Evolutionary conservation across 164 flowering plant species (phyloP), one percentile per base, ranked within the genome.

Genomic region (Nelumbo lutea): DNA sequence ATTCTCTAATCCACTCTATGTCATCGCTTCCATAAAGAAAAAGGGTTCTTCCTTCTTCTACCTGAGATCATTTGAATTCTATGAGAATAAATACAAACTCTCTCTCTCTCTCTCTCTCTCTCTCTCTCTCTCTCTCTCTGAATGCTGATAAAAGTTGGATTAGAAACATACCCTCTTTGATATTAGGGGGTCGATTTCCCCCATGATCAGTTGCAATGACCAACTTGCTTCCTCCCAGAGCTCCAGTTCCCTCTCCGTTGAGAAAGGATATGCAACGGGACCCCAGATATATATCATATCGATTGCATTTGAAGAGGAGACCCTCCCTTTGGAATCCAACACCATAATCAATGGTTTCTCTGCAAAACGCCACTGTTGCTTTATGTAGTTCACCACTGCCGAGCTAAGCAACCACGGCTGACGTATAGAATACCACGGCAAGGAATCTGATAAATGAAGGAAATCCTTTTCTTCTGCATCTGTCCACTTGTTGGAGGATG

Each of bases 261-360:
- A 85, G 75, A 89, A 90, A 39, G 95, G 98, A 68, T 75, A 87
- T 13, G 91, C 96, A 71, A 46, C 66, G n/a, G 79, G 61, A 9
- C 96, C 96, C 98, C 98, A 90, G 7, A 89, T 81, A 53, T 76
- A 58, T 50, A 82, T 76, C 93, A 90, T 86, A 70, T 88, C 82
- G 5, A 85, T 68, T 5, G 96, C 92, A 82, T 87, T 85, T 56
- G 40, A 42, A 64, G 84, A 79, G 14, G 82, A 68, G 13, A 93
- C 75, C 43, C 38, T 72, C 15, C 96, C 93, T 72, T 77, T 70
- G 7, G 78, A 55, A 77, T 93, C 85, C 78, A 93, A 73, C 52
- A 84, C 92, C 60, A 86, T 90, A 86, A 90, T 79, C 43, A 84
- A 27, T 3, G 96, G 87, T 57, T 87, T 79, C 2, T 79, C 86